Conservation (phyloP, 1,284 basidiomycete species). For the Kwoniella shivajii region DNA sequence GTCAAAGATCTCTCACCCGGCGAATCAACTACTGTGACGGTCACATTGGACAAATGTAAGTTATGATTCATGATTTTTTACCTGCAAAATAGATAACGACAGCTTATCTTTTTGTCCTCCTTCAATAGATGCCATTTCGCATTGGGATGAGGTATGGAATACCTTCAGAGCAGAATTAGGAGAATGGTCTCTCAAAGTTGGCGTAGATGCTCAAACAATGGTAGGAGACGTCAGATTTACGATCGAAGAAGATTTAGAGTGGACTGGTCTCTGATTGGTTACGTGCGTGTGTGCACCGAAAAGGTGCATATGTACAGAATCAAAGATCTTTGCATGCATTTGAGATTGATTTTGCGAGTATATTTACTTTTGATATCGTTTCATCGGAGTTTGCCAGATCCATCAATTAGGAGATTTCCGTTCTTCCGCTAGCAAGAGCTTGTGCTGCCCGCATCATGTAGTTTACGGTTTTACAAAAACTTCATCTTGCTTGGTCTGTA, state of each 20-base stretch:
- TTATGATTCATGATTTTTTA: background rate
- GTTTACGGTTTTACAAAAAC: slow-evolving; percentile 10
- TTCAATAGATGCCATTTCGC: slow-evolving; percentile 45
- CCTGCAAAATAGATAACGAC: background rate
- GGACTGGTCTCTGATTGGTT: slow-evolving; percentile 30
- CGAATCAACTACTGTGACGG: slow-evolving; percentile 29
- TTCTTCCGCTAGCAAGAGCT: no score
- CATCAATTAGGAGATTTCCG: no score
- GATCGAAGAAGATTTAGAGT: slow-evolving; percentile 35
- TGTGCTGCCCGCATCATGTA: background rate
- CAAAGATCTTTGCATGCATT: no score
- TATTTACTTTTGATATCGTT: no score
- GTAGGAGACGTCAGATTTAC: slow-evolving; percentile 28
- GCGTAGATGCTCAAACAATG: slow-evolving; percentile 36
- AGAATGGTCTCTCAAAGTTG: slow-evolving; percentile 41
- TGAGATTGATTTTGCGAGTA: no score
- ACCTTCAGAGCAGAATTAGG: slow-evolving; percentile 46
- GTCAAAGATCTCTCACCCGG: slow-evolving; percentile 41
- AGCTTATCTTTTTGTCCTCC: background rate
- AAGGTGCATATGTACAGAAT: background rate
- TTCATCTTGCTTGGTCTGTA: slow-evolving; percentile 41
- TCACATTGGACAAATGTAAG: slow-evolving; percentile 49
- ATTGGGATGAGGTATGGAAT: slow-evolving; percentile 50
- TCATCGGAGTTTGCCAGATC: no score
- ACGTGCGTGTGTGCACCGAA: background rate